Percentiles rank a stretch among this genome's conserved stretches.
Conservation (phyloP, 2,329 filamentous ascomycete genomes). For the Erysiphe neolycopersici region DNA sequence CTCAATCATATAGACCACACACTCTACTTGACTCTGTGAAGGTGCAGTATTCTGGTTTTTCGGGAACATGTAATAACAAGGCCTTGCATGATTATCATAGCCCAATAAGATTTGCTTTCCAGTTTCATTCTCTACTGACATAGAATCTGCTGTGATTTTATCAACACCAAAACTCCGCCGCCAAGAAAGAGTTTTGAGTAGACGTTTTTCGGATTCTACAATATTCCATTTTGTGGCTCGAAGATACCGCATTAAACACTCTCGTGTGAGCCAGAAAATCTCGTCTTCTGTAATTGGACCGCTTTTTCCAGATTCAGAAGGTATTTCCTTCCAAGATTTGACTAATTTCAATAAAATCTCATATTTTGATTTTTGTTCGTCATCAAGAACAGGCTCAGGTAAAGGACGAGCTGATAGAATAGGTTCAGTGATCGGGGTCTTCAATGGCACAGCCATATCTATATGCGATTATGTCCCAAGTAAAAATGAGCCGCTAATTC, state of each 20-base stretch:
- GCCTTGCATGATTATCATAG: constrained; percentile 62
- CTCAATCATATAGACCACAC: constrained; percentile 91
- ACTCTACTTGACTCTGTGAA: constrained; percentile 67
- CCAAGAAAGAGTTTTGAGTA: constrained; percentile 64
- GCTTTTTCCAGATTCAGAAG: constrained; percentile 27
- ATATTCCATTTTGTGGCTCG: constrained; percentile 80
- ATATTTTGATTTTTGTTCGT: constrained; percentile 65
- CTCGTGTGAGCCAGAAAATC: constrained; percentile 69
- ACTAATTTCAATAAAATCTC: constrained; percentile 44
- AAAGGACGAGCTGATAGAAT: constrained; percentile 15
- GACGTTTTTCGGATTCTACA: constrained; percentile 47
- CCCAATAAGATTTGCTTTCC: constrained; percentile 83
- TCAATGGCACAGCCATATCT: neutral
- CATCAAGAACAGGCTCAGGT: constrained; percentile 31
- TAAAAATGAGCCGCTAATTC: too few species aligned
- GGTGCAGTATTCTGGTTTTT: constrained; percentile 79
- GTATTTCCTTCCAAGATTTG: constrained; percentile 43
- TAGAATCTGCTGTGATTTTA: constrained; percentile 53
- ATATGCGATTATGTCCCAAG: neutral
- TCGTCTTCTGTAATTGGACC: constrained; percentile 53
- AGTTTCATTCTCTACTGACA: constrained; percentile 82
- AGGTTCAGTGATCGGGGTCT: constrained; percentile 9
- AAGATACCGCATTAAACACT: constrained; percentile 80
- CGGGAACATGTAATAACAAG: constrained; percentile 75
- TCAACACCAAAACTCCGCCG: constrained; percentile 68